A percentile compares a stretch with the other conserved stretches of the same genome.
phyloP scores from a whole-genome alignment of 169 alveolate species.

The Plasmodium adleri region DNA sequence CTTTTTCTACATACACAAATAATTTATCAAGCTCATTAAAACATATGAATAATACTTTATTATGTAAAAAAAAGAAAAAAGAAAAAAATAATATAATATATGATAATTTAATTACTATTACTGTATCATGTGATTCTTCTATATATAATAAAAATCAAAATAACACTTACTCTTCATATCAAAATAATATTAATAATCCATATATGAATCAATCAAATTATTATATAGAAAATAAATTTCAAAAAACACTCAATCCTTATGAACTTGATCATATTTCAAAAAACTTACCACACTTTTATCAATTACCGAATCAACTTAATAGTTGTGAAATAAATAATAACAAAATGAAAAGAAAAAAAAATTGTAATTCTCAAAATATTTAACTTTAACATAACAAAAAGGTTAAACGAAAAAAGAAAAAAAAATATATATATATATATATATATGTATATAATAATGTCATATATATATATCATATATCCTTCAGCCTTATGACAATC shows the following conservation, averaged over 20 bases:
- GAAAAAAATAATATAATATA: conserved; percentile 7
- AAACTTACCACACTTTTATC: neutral
- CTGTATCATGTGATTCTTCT: conserved; percentile 12
- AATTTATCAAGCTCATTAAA: too few species aligned
- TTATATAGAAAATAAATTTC: neutral
- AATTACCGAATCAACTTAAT: neutral
- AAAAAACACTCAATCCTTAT: neutral
- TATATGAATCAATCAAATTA: neutral
- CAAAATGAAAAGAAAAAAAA: conserved; percentile 14
- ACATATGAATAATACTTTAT: too few species aligned
- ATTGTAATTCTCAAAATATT: neutral
- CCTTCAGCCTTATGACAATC: too few species aligned
- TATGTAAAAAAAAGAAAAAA: too few species aligned
- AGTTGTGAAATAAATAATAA: neutral
- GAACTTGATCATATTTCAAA: neutral
- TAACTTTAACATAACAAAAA: neutral
- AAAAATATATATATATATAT: neutral
- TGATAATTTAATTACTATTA: conserved; percentile 8
- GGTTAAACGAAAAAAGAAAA: neutral
- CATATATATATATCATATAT: too few species aligned
- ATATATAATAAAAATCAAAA: conserved; percentile 6
- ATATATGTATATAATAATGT: too few species aligned
- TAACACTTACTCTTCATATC: neutral
- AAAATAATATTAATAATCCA: neutral
- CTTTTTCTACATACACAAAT: too few species aligned